Conservation (phyloP, 148 eudicot genomes). For the Cornus suecica region DNA sequence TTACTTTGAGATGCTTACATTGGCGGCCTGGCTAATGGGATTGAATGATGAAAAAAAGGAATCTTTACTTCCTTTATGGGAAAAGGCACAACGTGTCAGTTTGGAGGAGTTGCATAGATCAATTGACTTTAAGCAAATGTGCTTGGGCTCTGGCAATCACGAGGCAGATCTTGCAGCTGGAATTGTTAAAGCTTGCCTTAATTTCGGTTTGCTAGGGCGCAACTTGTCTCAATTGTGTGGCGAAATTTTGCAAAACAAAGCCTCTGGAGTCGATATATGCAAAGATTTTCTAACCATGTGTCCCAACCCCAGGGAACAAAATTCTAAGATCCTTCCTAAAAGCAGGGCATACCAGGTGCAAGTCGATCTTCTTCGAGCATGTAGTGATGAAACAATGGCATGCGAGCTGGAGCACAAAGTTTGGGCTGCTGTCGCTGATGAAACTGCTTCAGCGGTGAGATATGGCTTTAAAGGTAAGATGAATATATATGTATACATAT, state of each 20-base stretch:
- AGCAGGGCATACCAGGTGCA: conserved; percentile 91
- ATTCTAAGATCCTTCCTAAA: conserved; percentile 69
- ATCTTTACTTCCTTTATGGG: conserved; percentile 54
- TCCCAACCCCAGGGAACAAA: conserved; percentile 58
- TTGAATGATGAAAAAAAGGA: conserved; percentile 40
- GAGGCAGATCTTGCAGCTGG: conserved; percentile 88
- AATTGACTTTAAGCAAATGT: conserved; percentile 80
- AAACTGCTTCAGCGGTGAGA: conserved; percentile 95
- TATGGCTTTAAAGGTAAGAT: conserved; percentile 83
- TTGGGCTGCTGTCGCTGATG: conserved; percentile 96
- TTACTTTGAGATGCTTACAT: conserved; percentile 72
- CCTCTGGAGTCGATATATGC: conserved; percentile 61
- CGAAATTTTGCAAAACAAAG: conserved; percentile 73
- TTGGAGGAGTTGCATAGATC: conserved; percentile 88
- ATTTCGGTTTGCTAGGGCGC: conserved; percentile 83
- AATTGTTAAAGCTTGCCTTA: conserved; percentile 80
- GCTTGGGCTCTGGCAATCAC: conserved; percentile 71
- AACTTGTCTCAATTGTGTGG: conserved; percentile 81
- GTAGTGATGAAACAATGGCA: conserved; percentile 53
- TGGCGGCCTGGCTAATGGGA: conserved; percentile 93
- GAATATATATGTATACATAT: too few relatives aligned
- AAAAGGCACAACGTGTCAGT: conserved; percentile 62
- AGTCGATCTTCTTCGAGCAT: conserved; percentile 81
- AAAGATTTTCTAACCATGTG: conserved; percentile 61
- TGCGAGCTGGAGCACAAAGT: conserved; percentile 65